A percentile compares a stretch with the other conserved stretches of the same genome.
phyloP scores from a whole-genome alignment of 1,139 yeast species.

The Geotrichum phurueaensis region DNA sequence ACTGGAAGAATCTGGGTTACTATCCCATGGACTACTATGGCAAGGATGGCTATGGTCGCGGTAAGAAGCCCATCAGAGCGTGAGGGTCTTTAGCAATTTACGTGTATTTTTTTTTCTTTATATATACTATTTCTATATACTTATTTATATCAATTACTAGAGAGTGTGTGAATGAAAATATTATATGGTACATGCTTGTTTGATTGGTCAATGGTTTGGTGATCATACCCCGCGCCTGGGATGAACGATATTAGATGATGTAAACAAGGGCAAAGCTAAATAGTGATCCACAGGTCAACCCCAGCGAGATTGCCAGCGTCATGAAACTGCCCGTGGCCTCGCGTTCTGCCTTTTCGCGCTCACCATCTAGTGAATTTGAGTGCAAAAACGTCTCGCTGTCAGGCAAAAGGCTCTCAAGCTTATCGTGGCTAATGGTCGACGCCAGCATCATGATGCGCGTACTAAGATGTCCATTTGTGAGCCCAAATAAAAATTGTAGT shows the following conservation, averaged over 20 bases:
- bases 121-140: background rate
- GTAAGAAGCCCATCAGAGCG: constrained; percentile 47
- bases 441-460: constrained; percentile 75
- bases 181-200: background rate
- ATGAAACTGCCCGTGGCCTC: constrained; percentile 95
- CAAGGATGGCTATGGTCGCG: constrained; percentile 89
- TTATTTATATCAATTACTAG: background rate
- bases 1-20: constrained; percentile 52
- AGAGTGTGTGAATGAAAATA: background rate
- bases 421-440: constrained; percentile 27
- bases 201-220: background rate
- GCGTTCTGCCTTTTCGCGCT: constrained; percentile 55
- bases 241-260: background rate
- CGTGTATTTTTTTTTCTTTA: background rate
- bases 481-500: constrained; percentile 71
- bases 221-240: background rate
- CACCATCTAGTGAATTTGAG: constrained; percentile 26
- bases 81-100: background rate
- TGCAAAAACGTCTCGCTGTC: background rate
- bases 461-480: constrained; percentile 80
- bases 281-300: constrained; percentile 71
- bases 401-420: constrained; percentile 34
- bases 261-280: constrained; percentile 60
- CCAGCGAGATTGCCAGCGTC: constrained; percentile 65
- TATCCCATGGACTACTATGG: constrained; percentile 97